Evolutionary conservation across 768 basidiomycete genomes (phyloP), one percentile per base, ranked within the genome.

Genomic region (Rubroboletus satanas): DNA sequence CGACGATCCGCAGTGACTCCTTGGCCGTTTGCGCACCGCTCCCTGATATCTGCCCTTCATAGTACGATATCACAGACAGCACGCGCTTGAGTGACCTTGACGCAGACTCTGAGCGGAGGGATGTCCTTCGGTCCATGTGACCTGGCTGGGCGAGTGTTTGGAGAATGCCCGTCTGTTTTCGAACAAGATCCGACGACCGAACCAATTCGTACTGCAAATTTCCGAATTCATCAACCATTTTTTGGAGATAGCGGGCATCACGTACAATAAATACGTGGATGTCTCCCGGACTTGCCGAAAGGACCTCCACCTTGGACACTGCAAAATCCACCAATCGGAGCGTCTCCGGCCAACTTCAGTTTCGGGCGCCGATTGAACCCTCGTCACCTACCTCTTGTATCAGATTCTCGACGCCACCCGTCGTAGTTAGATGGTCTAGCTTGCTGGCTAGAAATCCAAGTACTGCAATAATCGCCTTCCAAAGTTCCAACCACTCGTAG

Each of bases 401-500:
- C 2, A 88, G 71, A 50, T 73, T 74, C 57, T 80, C 81, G 2
- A 86, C 65, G 0, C 80, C 79, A 26, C 79, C 79, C 0, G 78
- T 79, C 9, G 80, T 78, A 7, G 71, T 63, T n/a, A 86, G 66
- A 39, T 69, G 78, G 7, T 82, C 82, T 31, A 82, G 46, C 66
- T 80, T 84, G n/a, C 70, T 77, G 10, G 79, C 72, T 15, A 86
- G 54, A 60, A 88, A 88, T 26, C 69, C 75, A 12, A 88, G 69
- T 3, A 88, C 61, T 4, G 75, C 77, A 26, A 85, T 60, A 11
- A 86, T 60, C 7, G 83, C 77, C 48, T 69, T 73, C 87, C 86
- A 89, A 12, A 87, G 62, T 47, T 84, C 82, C 54, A 75, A 72
- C 86, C 87, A 88, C 41, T 82, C 72, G 59, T 88, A 88, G 9